These are phyloP conservation scores for Trichoderma asperellum DNA, from an alignment of 2,329 filamentous ascomycete species.

Conservation along the genomic window DNA sequence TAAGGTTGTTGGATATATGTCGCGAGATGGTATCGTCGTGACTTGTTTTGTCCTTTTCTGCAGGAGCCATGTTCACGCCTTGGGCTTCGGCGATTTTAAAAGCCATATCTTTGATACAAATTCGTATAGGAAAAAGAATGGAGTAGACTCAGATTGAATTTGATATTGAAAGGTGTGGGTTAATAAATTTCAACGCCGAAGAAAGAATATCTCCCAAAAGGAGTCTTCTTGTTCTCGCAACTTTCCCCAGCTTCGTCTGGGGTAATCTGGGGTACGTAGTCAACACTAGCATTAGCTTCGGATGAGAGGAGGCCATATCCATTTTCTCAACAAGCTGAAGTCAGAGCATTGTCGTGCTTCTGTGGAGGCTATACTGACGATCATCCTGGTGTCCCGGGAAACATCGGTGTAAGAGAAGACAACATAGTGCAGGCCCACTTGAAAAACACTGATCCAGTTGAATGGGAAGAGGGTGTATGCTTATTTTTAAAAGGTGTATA, in stretches of 20 bases:
- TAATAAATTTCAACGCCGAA: not conserved
- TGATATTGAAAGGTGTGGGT: not conserved
- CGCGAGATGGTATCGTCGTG: constrained; percentile 5
- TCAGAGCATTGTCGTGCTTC: not conserved
- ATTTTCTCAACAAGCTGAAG: not conserved
- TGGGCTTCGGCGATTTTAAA: constrained; percentile 4
- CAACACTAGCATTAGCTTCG: not conserved
- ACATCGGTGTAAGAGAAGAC: constrained; percentile 1
- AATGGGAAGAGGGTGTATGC: not conserved
- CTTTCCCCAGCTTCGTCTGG: not conserved
- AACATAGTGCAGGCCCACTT: not conserved
- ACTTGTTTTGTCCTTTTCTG: not conserved
- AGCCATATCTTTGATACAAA: not conserved
- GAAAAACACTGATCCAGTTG: not conserved
- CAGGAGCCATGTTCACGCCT: not conserved
- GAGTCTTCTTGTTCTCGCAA: not conserved
- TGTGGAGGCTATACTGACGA: not conserved
- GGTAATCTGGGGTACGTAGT: constrained; percentile 4
- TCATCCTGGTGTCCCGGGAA: not conserved
- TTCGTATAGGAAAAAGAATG: too few relatives aligned
- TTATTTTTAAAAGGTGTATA: not conserved
- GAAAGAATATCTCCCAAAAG: not conserved
- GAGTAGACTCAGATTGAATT: not conserved
- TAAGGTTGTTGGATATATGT: not conserved
- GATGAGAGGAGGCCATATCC: constrained; percentile 3